Evolutionary conservation across 2,329 filamentous ascomycete genomes (phyloP), one percentile per base, ranked within the genome.

Genomic region (Ambrosiella cleistominuta): DNA sequence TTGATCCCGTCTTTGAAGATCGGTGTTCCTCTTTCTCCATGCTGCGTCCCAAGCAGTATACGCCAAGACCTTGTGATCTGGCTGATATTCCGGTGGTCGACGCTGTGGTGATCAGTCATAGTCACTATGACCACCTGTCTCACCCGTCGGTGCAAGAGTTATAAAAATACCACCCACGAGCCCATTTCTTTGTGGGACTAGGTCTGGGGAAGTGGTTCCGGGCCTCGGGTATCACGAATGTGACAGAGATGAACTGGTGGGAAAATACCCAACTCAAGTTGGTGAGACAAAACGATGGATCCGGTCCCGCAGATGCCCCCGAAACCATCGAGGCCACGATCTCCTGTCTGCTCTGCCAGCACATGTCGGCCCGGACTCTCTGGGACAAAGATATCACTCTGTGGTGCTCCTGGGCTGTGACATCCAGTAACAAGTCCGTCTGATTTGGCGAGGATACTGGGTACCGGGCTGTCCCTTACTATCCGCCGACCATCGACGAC

Each of bases 241-340:
- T 91, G 49, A 94, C 88, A 0, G 90, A 96, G 71, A 69, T 96
- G 65, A 91, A 97, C 70, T 96, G 91, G 91, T 96, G 91, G 91
- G 83, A 95, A 64, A 83, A 87, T 62, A 77, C 81, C 5, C 82
- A 91, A 53, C 69, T 95, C n/a, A 80, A 73, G 0, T 70, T 95
- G 35, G 42, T 56, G 47, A 53, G 27, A 49, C 63, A 64, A 68
- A 64, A 60, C 63, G 38, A 35, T 62, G 52, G 59, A 37, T 63
- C 62, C 58, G 62, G 64, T 39, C 62, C 65, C 17, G 62, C 66
- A 45, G 64, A 63, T n/a, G 60, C 62, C 2, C 64, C 65, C n/a
- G 65, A 69, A 49, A 73, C 76, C 49, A 88, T 95, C 62, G 76
- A 73, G 3, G 88, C 87, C 1, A 80, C 75, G 5, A 78, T 97